Base-by-base conservation (phyloP, 768 basidiomycete species). In the Trametes coccinea region DNA sequence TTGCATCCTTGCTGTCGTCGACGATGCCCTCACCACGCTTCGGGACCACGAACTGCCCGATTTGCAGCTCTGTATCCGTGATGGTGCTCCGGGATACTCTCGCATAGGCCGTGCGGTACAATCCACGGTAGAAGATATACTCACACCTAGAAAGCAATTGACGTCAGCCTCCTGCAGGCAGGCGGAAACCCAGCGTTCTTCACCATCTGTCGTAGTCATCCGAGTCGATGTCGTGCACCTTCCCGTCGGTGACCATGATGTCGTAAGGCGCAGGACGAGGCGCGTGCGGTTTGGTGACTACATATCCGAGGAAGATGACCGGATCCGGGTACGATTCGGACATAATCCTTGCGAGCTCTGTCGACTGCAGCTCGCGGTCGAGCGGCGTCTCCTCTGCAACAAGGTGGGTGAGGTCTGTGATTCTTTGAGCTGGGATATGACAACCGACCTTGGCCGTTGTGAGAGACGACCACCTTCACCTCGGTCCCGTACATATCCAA, bases 11-110 rank as follows among this genome's bases (percentile, higher is more conserved):
- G 0, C 84, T 79, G 17, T 90, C 85, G 66, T 92, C 84, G 27
- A 77, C 76, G 3, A 86, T 81, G 16, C 71, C 70, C 61, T 72
- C 67, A 0, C 84, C 87, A 56, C 85, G 79, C 48, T 76, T 79
- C 0, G 92, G 92, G 3, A 95, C 71, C 51, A 90, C 80, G 69
- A 94, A 95, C 72, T 91, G 92, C 10, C 87, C 93, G 40, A 95
- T 84, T 74, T 94, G 94, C 53, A 94, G 80, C 69, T 95, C 93
- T 1, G 94, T 95, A 69, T 96, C 94, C 29, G 92, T 94, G 64
- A 96, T 89, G 37, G 85, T 86, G 27, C 91, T 87, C 17, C 92
- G 83, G 10, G 92, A 91, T 16, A 96, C 73, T 16, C 93, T 83
- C 0, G 89, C 93, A 70, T 92, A 95, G n/a, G 87, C 77, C 2